Conservation (phyloP, 2,329 filamentous ascomycete species). For the Trichoderma simmonsii region DNA sequence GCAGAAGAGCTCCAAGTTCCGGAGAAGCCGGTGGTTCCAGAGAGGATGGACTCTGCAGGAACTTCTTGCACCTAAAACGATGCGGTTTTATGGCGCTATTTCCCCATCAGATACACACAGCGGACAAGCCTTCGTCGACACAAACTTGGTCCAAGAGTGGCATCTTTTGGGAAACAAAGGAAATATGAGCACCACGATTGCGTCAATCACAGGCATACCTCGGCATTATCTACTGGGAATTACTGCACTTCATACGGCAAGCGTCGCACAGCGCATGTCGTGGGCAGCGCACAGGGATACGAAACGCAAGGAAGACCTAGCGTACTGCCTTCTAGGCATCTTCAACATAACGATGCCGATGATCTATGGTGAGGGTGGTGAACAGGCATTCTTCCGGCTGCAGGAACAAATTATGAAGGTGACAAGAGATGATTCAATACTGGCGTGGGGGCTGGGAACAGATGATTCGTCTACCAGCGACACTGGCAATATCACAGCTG, state of each 20-base stretch:
- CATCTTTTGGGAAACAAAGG: slow-evolving; percentile 5
- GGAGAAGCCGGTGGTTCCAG: slow-evolving; percentile 23
- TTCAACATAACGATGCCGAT: slow-evolving; percentile 22
- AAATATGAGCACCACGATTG: slow-evolving; percentile 23
- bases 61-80: slow-evolving; percentile 24
- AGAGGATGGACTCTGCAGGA: slow-evolving; percentile 28
- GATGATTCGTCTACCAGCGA: neutral
- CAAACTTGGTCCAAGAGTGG: slow-evolving; percentile 16
- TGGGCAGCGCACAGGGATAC: slow-evolving; percentile 23
- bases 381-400: slow-evolving; percentile 20
- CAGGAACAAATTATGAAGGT: slow-evolving; percentile 22
- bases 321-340: slow-evolving; percentile 24
- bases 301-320: slow-evolving; percentile 21
- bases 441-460: slow-evolving; percentile 20
- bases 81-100: slow-evolving; percentile 24
- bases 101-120: neutral
- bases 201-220: slow-evolving; percentile 30
- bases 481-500: neutral
- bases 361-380: slow-evolving; percentile 22
- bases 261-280: slow-evolving; percentile 25
- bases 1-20: slow-evolving; percentile 11
- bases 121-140: neutral
- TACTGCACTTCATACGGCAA: slow-evolving; percentile 13
- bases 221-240: slow-evolving; percentile 16
- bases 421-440: slow-evolving; percentile 22